Evolutionary conservation across 495 filamentous ascomycete species (phyloP), one percentile per base, ranked within the genome.

Genomic region (Podospora pseudopauciseta): DNA sequence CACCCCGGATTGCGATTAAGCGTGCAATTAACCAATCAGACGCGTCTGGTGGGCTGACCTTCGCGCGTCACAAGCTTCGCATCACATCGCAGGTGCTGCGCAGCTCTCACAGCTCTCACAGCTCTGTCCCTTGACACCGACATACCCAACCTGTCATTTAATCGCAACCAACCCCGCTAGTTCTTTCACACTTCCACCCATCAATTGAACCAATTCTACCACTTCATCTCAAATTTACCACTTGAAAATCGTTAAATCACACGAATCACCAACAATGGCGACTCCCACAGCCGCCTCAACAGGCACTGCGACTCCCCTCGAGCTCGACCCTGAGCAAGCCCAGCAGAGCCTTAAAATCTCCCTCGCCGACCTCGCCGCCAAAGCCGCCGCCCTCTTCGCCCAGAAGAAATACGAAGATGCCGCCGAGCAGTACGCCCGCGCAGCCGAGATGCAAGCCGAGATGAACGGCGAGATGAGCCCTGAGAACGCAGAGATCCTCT

Each of bases 401-500:
- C 87, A 90, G 70, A 97, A 94, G 81, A 89, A 97, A 73, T 94
- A 93, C 75, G 87, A 88, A 68, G 85, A 88, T 56, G 92, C 95
- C 28, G 86, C 92, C 23, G 95, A 98, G 75, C 80, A 91, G 57
- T 99, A 93, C 78, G 91, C 92, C 7, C 87, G 91, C 67, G 95
- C 95, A 19, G 90, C 91, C 55, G 93, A 95, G 76, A 82, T 97
- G 67, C 95, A 99, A 76, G 92, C 92, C 63, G 87, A 91, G 77
- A 83, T 97, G 75, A 92, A 97, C 80, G 95, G 94, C 74, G 96
- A 98, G 79, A 87, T 96, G 83, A 89, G 88, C 58, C 86, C 91
- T 5, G 88, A 91, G 39, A 98, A 99, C 71, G 94, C 94, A 18
- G 93, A 97, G 73, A 83, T 99, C 32, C 87, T 98, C 18, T 99